These are phyloP conservation scores for Plectranthus barbatus DNA, from an alignment of 257 asterid genomes.

Conservation along the genomic window DNA sequence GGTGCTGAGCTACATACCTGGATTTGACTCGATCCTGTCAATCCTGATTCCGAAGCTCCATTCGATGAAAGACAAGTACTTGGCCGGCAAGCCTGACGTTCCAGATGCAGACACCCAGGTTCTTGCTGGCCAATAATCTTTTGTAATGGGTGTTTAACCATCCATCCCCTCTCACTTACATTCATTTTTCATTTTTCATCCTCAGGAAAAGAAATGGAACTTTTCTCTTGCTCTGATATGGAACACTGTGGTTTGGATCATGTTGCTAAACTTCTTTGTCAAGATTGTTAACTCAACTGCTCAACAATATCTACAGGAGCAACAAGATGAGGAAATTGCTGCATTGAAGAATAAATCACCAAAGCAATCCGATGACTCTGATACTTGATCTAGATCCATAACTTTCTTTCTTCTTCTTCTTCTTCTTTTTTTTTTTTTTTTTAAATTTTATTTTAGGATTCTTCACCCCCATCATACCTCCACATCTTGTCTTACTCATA, in stretches of 20 bases:
- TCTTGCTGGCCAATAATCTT: not conserved
- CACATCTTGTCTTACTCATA: not conserved
- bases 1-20: constrained; percentile 79
- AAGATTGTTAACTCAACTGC: constrained; percentile 71
- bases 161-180: not conserved
- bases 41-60: constrained; percentile 66
- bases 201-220: constrained; percentile 59
- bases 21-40: constrained; percentile 50
- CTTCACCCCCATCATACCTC: not conserved
- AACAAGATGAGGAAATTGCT: constrained; percentile 51
- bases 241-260: constrained; percentile 71
- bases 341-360: constrained; percentile 36
- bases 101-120: constrained; percentile 62
- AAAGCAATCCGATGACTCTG: constrained; percentile 28
- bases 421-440: no score
- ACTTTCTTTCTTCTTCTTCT: not conserved
- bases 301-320: constrained; percentile 45
- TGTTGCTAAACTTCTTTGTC: constrained; percentile 57
- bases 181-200: not conserved
- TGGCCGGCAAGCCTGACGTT: constrained; percentile 44
- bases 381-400: constrained; percentile 25
- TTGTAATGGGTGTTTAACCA: not conserved
- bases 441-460: no score
- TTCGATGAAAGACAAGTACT: constrained; percentile 72
- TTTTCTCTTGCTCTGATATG: constrained; percentile 53